Conservation (phyloP, 164 flowering plant species). For the Protea cynaroides region DNA sequence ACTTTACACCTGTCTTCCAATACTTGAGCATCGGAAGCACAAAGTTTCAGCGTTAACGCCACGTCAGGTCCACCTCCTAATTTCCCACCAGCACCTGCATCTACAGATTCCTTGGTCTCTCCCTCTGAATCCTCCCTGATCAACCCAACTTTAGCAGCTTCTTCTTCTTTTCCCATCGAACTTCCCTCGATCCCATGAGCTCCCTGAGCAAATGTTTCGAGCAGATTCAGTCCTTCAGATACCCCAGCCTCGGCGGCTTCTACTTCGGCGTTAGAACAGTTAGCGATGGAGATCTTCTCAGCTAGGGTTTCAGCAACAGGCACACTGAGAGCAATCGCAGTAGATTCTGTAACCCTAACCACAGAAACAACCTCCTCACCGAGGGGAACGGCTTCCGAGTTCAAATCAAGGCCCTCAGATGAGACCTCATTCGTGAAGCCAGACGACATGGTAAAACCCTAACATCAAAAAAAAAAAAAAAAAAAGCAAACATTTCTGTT, state of each 20-base stretch:
- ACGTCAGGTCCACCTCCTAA: neutral
- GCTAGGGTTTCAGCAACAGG: conserved; percentile 11
- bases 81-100: neutral
- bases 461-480: conserved; percentile 6
- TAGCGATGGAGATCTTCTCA: neutral
- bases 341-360: conserved; percentile 6
- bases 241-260: conserved; percentile 6
- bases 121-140: conserved; percentile 1
- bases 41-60: neutral
- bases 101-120: neutral
- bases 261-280: neutral
- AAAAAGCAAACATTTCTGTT: neutral
- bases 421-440: neutral
- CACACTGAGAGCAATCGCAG: neutral
- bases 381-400: conserved; percentile 1
- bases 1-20: no score
- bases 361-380: conserved; percentile 2
- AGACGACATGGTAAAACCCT: neutral
- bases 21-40: no score
- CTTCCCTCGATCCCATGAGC: neutral
- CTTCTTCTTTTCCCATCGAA: neutral
- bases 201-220: neutral
- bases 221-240: neutral
- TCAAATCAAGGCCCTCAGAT: conserved; percentile 8
- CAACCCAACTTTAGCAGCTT: neutral